Evolutionary conservation across 1,139 yeast genomes (phyloP), one percentile per base, ranked within the genome.

Genomic region (Hemisphaericaspora subhashii): DNA sequence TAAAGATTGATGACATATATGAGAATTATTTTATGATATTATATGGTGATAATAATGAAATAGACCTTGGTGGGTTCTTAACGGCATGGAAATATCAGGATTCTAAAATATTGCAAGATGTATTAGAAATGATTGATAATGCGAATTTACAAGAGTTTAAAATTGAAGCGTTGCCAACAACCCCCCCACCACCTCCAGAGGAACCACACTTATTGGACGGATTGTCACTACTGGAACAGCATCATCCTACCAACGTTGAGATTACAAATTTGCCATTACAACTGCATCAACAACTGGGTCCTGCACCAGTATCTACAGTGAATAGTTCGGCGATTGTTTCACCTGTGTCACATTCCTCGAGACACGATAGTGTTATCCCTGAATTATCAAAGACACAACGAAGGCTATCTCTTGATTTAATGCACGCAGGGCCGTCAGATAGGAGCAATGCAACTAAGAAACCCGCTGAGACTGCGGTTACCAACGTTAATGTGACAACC

Each of bases 401-500:
- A 28, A 43, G 68, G 32, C 47, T 57, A 47, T 65, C 72, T 1
- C 45, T 66, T n/a, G 68, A 63, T 18, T 50, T 66, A 33, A 62
- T 65, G 54, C 58, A 54, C 21, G 39, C 50, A 3, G 40, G 41
- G 32, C 53, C 59, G 4, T 33, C 41, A 6, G 14, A 33, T 10
- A 47, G 41, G 14, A 36, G 43, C 16, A 44, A 53, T 22, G 43
- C 51, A 15, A 23, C 47, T 4, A 56, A 57, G 33, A 63, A 57
- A 25, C 66, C 72, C 1, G 68, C 72, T 1, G 54, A 61, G 6
- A 51, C 62, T 0, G 52, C 60, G 6, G 60, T 65, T 2, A 59
- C 69, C 22, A 63, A 56, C 36, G 58, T 70, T 23, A 65, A 66
- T 44, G 72, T 69, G 4, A 45, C 58, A 6, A 61, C 72, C 3